Conservation (phyloP, 2,329 filamentous ascomycete species). For the Daldinia eschscholtzii region DNA sequence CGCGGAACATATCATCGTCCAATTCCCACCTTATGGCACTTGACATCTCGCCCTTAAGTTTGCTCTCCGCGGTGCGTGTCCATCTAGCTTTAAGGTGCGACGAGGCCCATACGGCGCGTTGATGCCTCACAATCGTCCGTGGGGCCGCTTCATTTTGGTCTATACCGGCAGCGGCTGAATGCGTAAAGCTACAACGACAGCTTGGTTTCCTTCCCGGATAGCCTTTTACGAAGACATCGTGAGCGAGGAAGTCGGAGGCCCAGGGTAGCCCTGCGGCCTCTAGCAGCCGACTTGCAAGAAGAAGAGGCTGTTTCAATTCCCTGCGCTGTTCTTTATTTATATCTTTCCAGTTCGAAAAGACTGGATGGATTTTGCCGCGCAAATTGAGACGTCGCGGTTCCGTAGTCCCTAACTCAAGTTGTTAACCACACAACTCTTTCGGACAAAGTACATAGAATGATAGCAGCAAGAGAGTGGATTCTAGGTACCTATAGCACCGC, state of each 20-base stretch:
- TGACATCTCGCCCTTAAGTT: slow-evolving; percentile 41
- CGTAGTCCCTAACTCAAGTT: slow-evolving; percentile 44
- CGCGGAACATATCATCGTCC: slow-evolving; percentile 49
- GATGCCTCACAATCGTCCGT: slow-evolving; percentile 48
- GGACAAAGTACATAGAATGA: not conserved
- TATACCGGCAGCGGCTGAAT: slow-evolving; percentile 2
- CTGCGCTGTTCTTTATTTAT: slow-evolving; percentile 36
- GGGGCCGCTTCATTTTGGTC: slow-evolving; percentile 23
- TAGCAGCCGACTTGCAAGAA: slow-evolving; percentile 52
- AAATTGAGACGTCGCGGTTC: slow-evolving; percentile 42
- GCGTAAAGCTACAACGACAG: slow-evolving; percentile 33
- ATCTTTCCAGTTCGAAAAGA: slow-evolving; percentile 50
- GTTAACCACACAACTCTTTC: slow-evolving; percentile 3
- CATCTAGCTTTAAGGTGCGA: slow-evolving; percentile 41
- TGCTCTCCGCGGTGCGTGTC: slow-evolving; percentile 38
- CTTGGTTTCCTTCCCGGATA: slow-evolving; percentile 48
- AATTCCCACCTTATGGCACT: slow-evolving; percentile 51
- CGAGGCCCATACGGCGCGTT: slow-evolving; percentile 46
- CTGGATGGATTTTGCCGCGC: slow-evolving; percentile 50
- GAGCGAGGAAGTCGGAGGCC: slow-evolving; percentile 53
- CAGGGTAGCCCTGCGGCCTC: slow-evolving; percentile 50
- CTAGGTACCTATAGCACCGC: slow-evolving; percentile 50
- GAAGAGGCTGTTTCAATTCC: slow-evolving; percentile 52
- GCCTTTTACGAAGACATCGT: slow-evolving; percentile 49
- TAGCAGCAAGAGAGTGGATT: not conserved